Conservation (phyloP, 345 rosid species). For the Euphorbia peplus region DNA sequence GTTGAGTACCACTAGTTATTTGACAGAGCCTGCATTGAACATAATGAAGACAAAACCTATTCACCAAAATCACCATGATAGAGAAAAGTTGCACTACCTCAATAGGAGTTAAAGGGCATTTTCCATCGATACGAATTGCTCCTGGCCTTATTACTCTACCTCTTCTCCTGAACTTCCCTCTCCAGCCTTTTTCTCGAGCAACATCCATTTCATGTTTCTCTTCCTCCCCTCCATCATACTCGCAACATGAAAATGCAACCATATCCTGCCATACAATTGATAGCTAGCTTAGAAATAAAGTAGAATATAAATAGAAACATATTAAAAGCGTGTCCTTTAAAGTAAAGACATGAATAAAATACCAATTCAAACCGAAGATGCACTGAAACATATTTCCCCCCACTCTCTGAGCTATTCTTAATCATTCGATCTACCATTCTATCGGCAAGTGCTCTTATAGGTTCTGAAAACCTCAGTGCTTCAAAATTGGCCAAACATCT, state of each 20-base stretch:
- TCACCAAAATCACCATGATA: neutral
- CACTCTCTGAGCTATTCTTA: slow-evolving; percentile 52
- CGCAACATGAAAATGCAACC: slow-evolving; percentile 99
- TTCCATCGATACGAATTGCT: slow-evolving; percentile 88
- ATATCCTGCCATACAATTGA: slow-evolving; percentile 54
- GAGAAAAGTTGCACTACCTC: slow-evolving; percentile 49
- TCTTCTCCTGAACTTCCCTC: slow-evolving; percentile 89
- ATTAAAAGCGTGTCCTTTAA: neutral
- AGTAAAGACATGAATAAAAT: slow-evolving; percentile 14
- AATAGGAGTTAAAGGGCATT: slow-evolving; percentile 88
- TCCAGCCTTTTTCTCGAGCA: slow-evolving; percentile 94
- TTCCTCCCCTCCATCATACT: slow-evolving; percentile 88
- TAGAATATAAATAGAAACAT: neutral
- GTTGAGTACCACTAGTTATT: neutral
- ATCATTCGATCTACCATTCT: slow-evolving; percentile 90
- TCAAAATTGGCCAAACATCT: slow-evolving; percentile 89
- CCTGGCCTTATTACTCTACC: slow-evolving; percentile 89
- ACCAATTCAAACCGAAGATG: slow-evolving; percentile 98
- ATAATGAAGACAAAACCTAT: neutral
- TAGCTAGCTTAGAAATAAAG: slow-evolving; percentile 13
- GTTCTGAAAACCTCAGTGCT: slow-evolving; percentile 77
- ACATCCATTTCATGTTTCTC: slow-evolving; percentile 89
- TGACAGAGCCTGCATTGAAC: neutral
- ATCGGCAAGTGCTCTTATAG: slow-evolving; percentile 82
- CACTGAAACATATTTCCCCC: slow-evolving; percentile 87